Base-by-base conservation (phyloP, 2,329 filamentous ascomycete genomes). In the Colletotrichum melonis region DNA sequence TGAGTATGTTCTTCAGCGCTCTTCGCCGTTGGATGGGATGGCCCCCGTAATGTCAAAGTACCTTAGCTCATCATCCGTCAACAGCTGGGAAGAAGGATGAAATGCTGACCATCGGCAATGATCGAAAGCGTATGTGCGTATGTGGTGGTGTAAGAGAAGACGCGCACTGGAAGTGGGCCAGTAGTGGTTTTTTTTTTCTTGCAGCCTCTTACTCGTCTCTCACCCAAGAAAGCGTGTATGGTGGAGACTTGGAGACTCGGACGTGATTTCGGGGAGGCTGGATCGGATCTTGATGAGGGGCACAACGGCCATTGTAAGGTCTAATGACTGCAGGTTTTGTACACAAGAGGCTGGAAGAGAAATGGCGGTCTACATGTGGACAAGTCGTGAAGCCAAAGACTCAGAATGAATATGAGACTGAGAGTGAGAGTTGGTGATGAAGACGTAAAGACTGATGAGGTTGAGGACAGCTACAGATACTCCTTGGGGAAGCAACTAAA, bases 231-330 rank as follows among this genome's bases (percentile, higher is more conserved):
- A 24, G n/a, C 28, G 62, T 64, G 46, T 49, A 60, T 14, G 60
- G 30, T 63, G 52, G 66, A 9, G 42, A 22, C 42, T 49, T 71
- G 69, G 74, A 75, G 75, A 76, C 75, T 63, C 69, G 73, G 74
- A 76, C 74, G 72, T 74, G 74, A 75, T 75, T 76, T 71, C 30
- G 66, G 64, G 72, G 74, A 76, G 75, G 74, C 68, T 76, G 74
- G 74, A 65, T 35, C 56, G 42, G 57, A 74, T 52, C 42, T 69
- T 54, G 14, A 63, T 62, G 69, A 70, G 56, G 69, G 72, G 69
- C 49, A 46, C 4, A 19, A 28, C 38, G 60, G 52, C 22, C 57
- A 59, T 68, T 72, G 57, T 63, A 22, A 55, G 28, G 67, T 32
- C 60, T 62, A 35, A 62, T 24, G 28, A 24, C 54, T 68, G 62